phyloP scores from a whole-genome alignment of 176 grass and related monocot species.

The Coix lacrymajobi region DNA sequence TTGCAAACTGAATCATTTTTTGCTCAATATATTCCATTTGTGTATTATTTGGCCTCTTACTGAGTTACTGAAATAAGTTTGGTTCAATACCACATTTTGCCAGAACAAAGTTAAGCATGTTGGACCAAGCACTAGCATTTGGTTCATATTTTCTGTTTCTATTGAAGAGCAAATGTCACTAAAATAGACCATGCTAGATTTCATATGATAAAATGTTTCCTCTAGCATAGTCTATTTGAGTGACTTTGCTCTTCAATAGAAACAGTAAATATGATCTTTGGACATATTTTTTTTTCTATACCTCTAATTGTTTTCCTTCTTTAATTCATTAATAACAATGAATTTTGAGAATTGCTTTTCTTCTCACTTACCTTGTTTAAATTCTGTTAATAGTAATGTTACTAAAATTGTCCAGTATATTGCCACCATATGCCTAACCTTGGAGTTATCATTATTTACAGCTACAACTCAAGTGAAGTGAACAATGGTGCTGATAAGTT shows the following conservation, averaged over 20 bases:
- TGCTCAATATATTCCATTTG: neutral
- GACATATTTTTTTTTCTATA: neutral
- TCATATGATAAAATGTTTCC: conserved; percentile 3
- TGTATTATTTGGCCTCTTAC: neutral
- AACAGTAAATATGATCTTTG: neutral
- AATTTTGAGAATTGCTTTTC: neutral
- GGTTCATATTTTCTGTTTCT: neutral
- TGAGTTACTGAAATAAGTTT: neutral
- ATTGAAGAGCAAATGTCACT: neutral
- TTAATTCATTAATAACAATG: neutral
- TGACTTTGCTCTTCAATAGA: neutral
- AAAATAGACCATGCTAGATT: neutral
- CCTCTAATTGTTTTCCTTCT: neutral
- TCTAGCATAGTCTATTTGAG: neutral
- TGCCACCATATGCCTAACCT: neutral
- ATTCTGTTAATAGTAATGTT: neutral
- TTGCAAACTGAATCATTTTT: neutral
- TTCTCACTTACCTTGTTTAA: neutral
- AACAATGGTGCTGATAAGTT: conserved; percentile 49
- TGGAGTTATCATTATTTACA: conserved; percentile 30
- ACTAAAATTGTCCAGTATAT: neutral
- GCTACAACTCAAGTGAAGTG: conserved; percentile 68
- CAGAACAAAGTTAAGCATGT: neutral
- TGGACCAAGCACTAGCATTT: neutral
- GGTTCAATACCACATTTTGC: neutral